A percentile compares a stretch with the other conserved stretches of the same genome.
Conservation (phyloP, 495 filamentous ascomycete species). For the Trichocladium uniseriatum region DNA sequence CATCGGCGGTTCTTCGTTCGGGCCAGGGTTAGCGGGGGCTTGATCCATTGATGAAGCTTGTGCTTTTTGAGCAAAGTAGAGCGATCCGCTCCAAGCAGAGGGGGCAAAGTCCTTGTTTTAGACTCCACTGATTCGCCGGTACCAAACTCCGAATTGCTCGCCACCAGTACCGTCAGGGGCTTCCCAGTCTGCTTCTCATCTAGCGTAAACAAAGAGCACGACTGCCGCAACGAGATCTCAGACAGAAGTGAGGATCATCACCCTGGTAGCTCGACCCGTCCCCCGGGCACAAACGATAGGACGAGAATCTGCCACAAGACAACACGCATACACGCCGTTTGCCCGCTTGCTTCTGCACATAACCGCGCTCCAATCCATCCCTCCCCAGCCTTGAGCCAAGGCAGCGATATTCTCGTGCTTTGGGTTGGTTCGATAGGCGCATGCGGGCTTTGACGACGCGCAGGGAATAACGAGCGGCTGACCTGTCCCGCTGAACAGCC, state of each 20-base stretch:
- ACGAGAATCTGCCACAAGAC: slow-evolving; percentile 6
- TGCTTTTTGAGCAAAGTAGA: too few relatives aligned
- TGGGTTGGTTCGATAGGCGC: neutral
- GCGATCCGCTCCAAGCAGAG: too few relatives aligned
- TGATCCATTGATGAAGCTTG: too few relatives aligned
- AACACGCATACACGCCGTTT: neutral
- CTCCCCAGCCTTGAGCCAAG: neutral
- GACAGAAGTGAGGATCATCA: neutral
- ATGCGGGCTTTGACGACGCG: neutral
- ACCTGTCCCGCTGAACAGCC: too few relatives aligned
- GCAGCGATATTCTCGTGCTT: neutral
- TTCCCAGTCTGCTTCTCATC: neutral
- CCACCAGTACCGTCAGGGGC: too few relatives aligned
- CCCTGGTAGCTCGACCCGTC: neutral
- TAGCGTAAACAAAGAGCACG: neutral
- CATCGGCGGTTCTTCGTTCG: too few relatives aligned
- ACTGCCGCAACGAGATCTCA: too few relatives aligned
- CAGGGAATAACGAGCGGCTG: neutral
- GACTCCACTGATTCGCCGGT: too few relatives aligned
- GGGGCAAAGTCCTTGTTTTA: too few relatives aligned
- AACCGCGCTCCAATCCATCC: neutral
- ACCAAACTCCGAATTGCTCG: too few relatives aligned
- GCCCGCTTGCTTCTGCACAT: neutral
- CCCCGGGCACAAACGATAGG: slow-evolving; percentile 1
- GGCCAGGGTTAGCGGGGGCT: too few relatives aligned